Percentiles rank a stretch among this genome's conserved stretches.
Evolutionary conservation across 148 eudicot genomes (phyloP).

Genomic region (Talinum fruticosum): DNA sequence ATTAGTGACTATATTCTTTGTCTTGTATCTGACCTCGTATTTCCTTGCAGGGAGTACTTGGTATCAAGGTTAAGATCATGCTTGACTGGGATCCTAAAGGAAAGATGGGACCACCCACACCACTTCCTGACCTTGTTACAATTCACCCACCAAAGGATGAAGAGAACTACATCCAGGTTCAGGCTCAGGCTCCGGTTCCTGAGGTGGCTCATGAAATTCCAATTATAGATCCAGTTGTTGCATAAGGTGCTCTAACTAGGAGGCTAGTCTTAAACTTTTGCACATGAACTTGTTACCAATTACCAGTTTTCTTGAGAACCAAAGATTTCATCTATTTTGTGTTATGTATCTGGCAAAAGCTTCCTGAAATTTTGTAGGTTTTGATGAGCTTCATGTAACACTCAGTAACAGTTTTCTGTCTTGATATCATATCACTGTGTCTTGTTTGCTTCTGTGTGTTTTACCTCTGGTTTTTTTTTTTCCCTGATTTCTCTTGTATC

Average conservation of each 20-base stretch:
- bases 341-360: background rate
- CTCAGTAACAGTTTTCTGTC: background rate
- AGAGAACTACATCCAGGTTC: slow-evolving; percentile 30
- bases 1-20: too few species aligned
- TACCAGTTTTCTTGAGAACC: background rate
- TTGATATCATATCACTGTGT: background rate
- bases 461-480: background rate
- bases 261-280: background rate
- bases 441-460: too few species aligned
- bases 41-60: slow-evolving; percentile 56
- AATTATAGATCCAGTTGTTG: slow-evolving; percentile 26
- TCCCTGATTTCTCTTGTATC: too few species aligned
- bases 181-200: slow-evolving; percentile 15
- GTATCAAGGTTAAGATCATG: slow-evolving; percentile 82
- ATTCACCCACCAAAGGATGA: slow-evolving; percentile 79
- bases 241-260: slow-evolving; percentile 13
- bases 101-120: slow-evolving; percentile 63
- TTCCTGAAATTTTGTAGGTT: slow-evolving; percentile 22
- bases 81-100: slow-evolving; percentile 81
- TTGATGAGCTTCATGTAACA: background rate
- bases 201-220: slow-evolving; percentile 33
- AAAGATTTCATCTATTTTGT: background rate
- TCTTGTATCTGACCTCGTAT: background rate
- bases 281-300: background rate
- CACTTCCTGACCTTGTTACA: slow-evolving; percentile 64